Conservation (phyloP, 352 stramenopile genomes). For the Globisporangium abappressorium region DNA sequence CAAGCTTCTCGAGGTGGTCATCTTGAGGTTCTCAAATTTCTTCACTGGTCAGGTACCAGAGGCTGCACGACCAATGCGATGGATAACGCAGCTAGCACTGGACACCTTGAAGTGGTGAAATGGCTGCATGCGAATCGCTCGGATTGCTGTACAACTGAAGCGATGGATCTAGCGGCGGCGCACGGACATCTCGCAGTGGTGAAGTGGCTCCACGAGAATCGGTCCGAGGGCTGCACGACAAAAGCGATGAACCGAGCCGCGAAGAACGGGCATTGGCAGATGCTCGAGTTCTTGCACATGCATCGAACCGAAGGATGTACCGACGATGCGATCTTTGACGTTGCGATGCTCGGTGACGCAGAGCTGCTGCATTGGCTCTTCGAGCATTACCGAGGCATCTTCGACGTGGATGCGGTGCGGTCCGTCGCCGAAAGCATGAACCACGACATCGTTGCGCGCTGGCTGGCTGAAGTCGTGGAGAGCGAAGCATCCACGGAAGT, state of each 20-base stretch:
- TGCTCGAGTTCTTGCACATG: neutral
- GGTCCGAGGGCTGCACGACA: neutral
- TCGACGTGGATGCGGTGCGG: neutral
- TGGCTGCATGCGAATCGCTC: neutral
- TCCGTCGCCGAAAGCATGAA: neutral
- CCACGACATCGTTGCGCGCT: neutral
- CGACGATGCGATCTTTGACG: neutral
- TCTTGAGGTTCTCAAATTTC: neutral
- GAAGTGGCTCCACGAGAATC: neutral
- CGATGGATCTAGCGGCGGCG: neutral
- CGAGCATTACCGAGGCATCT: slow-evolving; percentile 4
- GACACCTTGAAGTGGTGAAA: neutral
- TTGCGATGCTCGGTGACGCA: neutral
- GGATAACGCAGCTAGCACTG: neutral
- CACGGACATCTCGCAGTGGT: neutral
- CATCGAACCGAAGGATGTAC: slow-evolving; percentile 2
- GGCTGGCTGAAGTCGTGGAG: neutral
- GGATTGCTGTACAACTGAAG: neutral
- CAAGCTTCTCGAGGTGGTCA: neutral
- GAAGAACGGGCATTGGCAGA: neutral
- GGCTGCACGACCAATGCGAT: neutral
- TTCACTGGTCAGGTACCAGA: neutral
- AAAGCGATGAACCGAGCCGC: neutral
- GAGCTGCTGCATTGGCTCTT: slow-evolving; percentile 6
- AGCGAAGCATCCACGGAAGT: neutral